Evolutionary conservation across 805 yeast genomes (phyloP).

Genomic region (Gaillardinia entomophila): DNA sequence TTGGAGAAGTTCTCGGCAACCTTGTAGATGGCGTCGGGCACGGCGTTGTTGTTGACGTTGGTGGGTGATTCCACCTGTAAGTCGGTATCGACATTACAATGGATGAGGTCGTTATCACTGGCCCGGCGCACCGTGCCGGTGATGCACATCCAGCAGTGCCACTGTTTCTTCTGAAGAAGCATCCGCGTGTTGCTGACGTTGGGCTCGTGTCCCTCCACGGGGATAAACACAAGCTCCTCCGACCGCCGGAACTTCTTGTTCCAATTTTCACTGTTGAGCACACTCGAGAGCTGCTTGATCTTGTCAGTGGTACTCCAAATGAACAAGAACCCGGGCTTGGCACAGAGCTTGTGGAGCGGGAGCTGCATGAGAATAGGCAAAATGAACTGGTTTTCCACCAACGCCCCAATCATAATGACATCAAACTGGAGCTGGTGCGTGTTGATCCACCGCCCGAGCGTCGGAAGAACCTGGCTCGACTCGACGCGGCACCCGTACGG

Average conservation of each 20-base stretch:
- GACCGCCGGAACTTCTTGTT: constrained; percentile 73
- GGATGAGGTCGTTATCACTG: constrained; percentile 76
- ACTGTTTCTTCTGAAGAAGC: constrained; percentile 66
- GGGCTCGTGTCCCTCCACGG: constrained; percentile 58
- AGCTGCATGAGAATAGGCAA: constrained; percentile 55
- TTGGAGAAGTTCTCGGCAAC: constrained; percentile 87
- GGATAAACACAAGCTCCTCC: constrained; percentile 82
- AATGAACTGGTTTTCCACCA: constrained; percentile 68
- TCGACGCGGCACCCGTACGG: constrained; percentile 63
- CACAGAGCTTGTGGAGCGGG: constrained; percentile 67
- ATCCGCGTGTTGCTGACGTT: constrained; percentile 46
- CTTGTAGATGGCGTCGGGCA: constrained; percentile 69
- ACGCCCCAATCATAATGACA: constrained; percentile 87
- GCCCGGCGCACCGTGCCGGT: constrained; percentile 91
- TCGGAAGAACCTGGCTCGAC: constrained; percentile 48
- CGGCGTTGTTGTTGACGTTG: constrained; percentile 15
- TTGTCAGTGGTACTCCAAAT: constrained; percentile 83
- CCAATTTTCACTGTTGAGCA: constrained; percentile 46
- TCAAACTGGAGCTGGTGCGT: constrained; percentile 64
- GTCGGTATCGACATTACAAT: constrained; percentile 91
- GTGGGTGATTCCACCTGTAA: constrained; percentile 54
- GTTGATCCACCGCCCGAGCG: constrained; percentile 57
- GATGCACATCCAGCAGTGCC: constrained; percentile 98
- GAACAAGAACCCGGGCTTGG: constrained; percentile 82
- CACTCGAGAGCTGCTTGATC: constrained; percentile 54